These are phyloP conservation scores for Neurospora crassa DNA, from an alignment of 2,329 filamentous ascomycete genomes.

Conservation along the genomic window DNA sequence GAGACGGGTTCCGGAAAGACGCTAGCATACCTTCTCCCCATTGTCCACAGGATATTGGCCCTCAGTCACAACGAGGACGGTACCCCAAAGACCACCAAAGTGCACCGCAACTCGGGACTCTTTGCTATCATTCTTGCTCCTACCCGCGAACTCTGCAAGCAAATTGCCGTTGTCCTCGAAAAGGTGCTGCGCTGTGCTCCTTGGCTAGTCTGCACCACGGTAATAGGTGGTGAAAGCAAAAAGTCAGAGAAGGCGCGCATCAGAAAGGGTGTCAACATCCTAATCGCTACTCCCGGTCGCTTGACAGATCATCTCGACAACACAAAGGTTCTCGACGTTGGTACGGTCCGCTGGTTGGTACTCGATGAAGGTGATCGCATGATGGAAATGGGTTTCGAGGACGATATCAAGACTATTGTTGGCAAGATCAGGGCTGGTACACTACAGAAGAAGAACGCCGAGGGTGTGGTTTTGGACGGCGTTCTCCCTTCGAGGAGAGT, in stretches of 20 bases:
- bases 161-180: slow-evolving; percentile 82
- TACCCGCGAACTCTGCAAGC: slow-evolving; percentile 87
- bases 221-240: slow-evolving; percentile 59
- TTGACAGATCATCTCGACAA: slow-evolving; percentile 88
- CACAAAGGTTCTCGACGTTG: slow-evolving; percentile 79
- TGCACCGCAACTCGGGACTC: slow-evolving; percentile 77
- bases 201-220: slow-evolving; percentile 88
- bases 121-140: slow-evolving; percentile 93
- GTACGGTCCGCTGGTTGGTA: slow-evolving; percentile 85
- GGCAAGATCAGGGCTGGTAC: slow-evolving; percentile 61
- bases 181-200: slow-evolving; percentile 79
- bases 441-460: slow-evolving; percentile 48
- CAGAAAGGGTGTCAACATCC: slow-evolving; percentile 87
- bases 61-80: slow-evolving; percentile 51
- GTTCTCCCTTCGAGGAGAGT: slow-evolving; percentile 66
- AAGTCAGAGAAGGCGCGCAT: slow-evolving; percentile 85
- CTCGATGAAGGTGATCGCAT: slow-evolving; percentile 95
- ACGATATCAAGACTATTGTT: slow-evolving; percentile 84
- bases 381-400: slow-evolving; percentile 96
- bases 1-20: slow-evolving; percentile 98
- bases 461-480: slow-evolving; percentile 46
- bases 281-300: slow-evolving; percentile 89
- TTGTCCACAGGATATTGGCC: slow-evolving; percentile 78
- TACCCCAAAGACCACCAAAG: slow-evolving; percentile 33
- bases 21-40: slow-evolving; percentile 84